Evolutionary conservation across 2,329 filamentous ascomycete species (phyloP), one percentile per base, ranked within the genome.

Genomic region (Scedosporium boydii): DNA sequence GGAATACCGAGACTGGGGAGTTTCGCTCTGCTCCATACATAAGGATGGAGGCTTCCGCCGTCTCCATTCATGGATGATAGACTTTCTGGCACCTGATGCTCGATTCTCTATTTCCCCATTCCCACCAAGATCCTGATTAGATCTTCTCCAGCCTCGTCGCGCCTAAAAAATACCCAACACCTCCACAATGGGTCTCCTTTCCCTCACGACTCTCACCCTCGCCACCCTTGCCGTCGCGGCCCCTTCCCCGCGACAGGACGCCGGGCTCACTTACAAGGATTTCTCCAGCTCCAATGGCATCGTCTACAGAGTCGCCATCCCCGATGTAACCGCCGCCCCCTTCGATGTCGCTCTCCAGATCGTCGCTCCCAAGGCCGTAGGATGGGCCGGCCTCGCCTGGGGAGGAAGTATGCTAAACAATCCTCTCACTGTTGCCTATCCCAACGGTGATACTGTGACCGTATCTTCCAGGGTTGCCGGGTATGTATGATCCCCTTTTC

Each of bases 361-460:
- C 46, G 70, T 75, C 0, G 75, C 77, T 1, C 77, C 77, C 1
- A 67, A 69, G 14, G 65, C 68, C 1, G 73, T 75, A 42, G 77
- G 76, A 38, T 80, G 77, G 77, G 73, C 74, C 1, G 77, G 76
- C 2, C 66, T 79, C 21, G 72, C 76, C 10, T 79, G 76, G 76
- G 77, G 76, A 29, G 76, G 76, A 3, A 70, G 72, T 6, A 80
- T 79, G 77, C 71, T 74, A 1, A 75, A 77, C 62, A 74, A 75
- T 44, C 77, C 77, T 2, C 68, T 79, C 0, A 72, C 75, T 1
- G 64, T 79, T 23, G 72, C 72, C 3, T 80, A 77, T 77, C 65
- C 71, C 18, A 77, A 76, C 64, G 75, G 72, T 9, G 70, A 69
- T 3, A 73, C 68, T n/a, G 73, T 72, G 6, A 71, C 75, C 1